Percentiles rank a stretch among this genome's conserved stretches.
Conservation (phyloP, 2,329 filamentous ascomycete genomes). For the Fusarium continuum region DNA sequence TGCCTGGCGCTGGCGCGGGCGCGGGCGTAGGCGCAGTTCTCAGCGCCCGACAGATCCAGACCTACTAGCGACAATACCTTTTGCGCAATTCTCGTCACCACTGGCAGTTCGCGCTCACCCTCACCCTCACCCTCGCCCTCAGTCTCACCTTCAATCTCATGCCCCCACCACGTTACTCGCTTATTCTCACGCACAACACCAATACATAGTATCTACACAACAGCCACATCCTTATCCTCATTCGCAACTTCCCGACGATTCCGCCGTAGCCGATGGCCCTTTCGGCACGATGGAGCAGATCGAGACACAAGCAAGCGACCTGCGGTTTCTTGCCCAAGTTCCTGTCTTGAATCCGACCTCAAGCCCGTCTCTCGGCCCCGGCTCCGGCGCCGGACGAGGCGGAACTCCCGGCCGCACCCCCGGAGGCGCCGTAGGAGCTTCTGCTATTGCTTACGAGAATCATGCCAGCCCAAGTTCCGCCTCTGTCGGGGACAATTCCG, state of each 20-base stretch:
- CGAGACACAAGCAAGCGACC: conserved; percentile 63
- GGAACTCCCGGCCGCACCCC: conserved; percentile 32
- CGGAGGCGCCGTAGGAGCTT: conserved; percentile 34
- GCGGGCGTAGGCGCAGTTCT: conserved; percentile 27
- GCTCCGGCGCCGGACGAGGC: conserved; percentile 28
- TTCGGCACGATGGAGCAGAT: conserved; percentile 60
- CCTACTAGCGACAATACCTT: conserved; percentile 27
- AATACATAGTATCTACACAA: conserved; percentile 7
- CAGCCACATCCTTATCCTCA: conserved; percentile 8
- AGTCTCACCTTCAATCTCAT: conserved; percentile 5
- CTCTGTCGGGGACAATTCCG: conserved; percentile 61
- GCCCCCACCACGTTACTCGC: conserved; percentile 1
- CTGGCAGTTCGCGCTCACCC: conserved; percentile 19
- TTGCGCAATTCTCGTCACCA: conserved; percentile 31
- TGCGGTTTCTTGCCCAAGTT: conserved; percentile 60
- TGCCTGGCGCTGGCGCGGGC: conserved; percentile 31
- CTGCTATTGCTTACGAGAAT: conserved; percentile 47
- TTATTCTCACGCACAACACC: conserved; percentile 21
- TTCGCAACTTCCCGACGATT: conserved; percentile 1
- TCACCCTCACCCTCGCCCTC: conserved; percentile 4
- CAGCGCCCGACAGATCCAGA: conserved; percentile 13
- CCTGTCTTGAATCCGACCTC: conserved; percentile 42
- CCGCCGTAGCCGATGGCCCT: conserved; percentile 29
- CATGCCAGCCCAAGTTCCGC: conserved; percentile 52
- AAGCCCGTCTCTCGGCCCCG: conserved; percentile 34